Evolutionary conservation across 129 eudicot genomes (phyloP).

Genomic region (Helianthus tuberosus): DNA sequence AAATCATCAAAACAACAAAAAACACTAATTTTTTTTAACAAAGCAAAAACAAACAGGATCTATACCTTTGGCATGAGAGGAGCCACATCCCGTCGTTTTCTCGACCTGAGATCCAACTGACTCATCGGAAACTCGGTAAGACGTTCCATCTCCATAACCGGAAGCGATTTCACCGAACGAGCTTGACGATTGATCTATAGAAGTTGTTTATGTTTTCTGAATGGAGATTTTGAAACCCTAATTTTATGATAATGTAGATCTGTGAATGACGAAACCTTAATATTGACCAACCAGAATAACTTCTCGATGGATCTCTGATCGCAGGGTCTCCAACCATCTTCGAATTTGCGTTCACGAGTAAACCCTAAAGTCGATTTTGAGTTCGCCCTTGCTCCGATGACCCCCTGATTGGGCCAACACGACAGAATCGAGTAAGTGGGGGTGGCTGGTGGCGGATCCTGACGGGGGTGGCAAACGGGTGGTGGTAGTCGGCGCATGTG

Average conservation of each 20-base stretch:
- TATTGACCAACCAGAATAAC: constrained; percentile 38
- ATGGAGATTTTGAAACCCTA: background rate
- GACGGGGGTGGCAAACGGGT: no score
- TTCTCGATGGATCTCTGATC: no score
- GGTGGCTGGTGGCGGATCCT: no score
- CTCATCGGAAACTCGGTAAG: constrained; percentile 78
- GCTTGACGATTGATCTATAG: background rate
- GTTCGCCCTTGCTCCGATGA: no score
- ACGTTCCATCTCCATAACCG: constrained; percentile 85
- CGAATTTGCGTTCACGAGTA: no score
- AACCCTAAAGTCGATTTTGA: no score
- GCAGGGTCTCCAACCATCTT: no score
- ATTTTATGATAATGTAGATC: constrained; percentile 16
- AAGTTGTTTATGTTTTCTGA: background rate
- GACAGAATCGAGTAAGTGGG: no score
- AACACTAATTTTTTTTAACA: background rate
- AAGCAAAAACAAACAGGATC: constrained; percentile 11
- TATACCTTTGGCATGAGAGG: constrained; percentile 64
- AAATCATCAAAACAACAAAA: background rate
- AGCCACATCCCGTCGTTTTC: constrained; percentile 87
- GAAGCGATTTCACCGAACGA: background rate
- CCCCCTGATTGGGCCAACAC: no score
- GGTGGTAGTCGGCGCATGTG: no score
- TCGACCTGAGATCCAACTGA: constrained; percentile 71
- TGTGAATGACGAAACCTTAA: constrained; percentile 32